phyloP scores from a whole-genome alignment of 352 stramenopile species.

The Phytophthora sansomeana region DNA sequence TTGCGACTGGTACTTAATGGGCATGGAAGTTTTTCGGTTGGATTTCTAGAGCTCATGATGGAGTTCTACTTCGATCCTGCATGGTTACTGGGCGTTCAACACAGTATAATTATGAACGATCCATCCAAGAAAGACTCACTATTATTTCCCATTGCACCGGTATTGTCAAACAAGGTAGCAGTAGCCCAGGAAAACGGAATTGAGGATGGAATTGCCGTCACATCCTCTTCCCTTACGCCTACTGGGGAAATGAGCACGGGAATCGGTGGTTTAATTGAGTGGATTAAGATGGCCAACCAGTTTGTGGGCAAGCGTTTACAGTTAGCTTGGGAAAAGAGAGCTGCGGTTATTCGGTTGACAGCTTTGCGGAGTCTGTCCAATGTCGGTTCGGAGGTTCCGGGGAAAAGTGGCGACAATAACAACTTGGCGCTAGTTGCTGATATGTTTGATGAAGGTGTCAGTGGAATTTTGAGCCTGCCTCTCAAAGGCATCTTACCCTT shows the following conservation, averaged over 20 bases:
- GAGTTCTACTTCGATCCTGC: conserved; percentile 84
- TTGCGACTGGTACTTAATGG: conserved; percentile 74
- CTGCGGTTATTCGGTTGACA: conserved; percentile 65
- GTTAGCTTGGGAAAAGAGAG: conserved; percentile 81
- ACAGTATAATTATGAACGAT: conserved; percentile 89
- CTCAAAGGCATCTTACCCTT: conserved; percentile 78
- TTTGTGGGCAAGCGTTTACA: conserved; percentile 73
- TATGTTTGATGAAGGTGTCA: conserved; percentile 70
- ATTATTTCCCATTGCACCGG: conserved; percentile 69
- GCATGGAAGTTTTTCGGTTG: conserved; percentile 71
- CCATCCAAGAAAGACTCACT: conserved; percentile 77
- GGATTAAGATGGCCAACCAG: conserved; percentile 73
- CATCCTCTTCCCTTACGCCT: conserved; percentile 16
- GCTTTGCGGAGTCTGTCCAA: conserved; percentile 69
- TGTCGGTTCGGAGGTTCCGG: conserved; percentile 23
- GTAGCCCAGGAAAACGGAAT: conserved; percentile 60
- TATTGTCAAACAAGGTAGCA: conserved; percentile 30
- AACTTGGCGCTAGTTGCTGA: conserved; percentile 41
- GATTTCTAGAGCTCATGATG: conserved; percentile 86
- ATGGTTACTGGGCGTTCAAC: conserved; percentile 67
- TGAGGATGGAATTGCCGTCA: conserved; percentile 51
- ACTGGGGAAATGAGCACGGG: conserved; percentile 37
- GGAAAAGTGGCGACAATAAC: conserved; percentile 1
- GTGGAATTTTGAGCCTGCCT: conserved; percentile 66
- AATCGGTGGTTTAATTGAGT: conserved; percentile 57